phyloP scores from a whole-genome alignment of 2,329 filamentous ascomycete genomes.

The Alternaria longipes region DNA sequence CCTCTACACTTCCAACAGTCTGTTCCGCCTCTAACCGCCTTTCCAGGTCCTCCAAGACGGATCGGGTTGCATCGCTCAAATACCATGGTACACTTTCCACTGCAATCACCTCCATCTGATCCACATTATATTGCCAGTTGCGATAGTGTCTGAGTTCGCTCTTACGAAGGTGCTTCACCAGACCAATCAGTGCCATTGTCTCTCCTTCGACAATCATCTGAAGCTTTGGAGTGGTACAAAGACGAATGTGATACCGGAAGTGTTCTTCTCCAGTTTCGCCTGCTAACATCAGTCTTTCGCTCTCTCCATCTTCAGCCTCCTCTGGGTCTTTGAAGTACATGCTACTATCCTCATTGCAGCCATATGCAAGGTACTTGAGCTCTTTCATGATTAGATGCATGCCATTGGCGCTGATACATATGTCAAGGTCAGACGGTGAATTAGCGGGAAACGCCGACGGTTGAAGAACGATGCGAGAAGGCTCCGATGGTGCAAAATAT shows the following conservation, averaged over 20 bases:
- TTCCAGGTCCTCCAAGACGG: neutral
- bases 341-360: neutral
- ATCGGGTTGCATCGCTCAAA: neutral
- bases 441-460: neutral
- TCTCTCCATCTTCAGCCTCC: neutral
- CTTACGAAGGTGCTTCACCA: neutral
- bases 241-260: neutral
- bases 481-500: neutral
- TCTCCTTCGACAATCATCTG: neutral
- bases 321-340: neutral
- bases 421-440: neutral
- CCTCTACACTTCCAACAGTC: neutral
- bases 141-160: slow-evolving; percentile 2
- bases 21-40: neutral
- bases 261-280: neutral
- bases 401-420: neutral
- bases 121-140: neutral
- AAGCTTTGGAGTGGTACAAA: neutral
- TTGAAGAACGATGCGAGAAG: neutral
- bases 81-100: neutral
- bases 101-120: neutral
- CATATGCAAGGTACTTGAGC: neutral
- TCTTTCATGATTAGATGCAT: slow-evolving; percentile 1
- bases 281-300: neutral
- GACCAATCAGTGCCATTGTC: neutral